Evolutionary conservation across 306 rosid species (phyloP).

Genomic region (Crataegus laevigata): DNA sequence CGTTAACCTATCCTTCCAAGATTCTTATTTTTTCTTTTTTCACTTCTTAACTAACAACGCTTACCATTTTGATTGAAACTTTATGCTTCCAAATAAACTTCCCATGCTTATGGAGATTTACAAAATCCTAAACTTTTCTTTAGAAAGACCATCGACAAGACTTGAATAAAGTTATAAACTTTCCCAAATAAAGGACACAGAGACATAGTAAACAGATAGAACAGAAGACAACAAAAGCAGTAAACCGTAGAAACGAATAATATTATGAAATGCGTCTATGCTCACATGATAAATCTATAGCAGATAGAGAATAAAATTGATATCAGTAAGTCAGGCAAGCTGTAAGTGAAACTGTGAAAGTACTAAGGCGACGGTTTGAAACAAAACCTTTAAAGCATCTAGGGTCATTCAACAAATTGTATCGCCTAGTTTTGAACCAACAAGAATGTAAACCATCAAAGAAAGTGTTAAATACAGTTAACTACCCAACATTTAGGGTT

Average conservation of each 20-base stretch:
- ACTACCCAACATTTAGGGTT: too few species aligned
- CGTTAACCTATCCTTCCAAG: not conserved
- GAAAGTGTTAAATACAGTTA: too few species aligned
- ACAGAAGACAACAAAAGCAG: not conserved
- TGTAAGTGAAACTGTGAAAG: slow-evolving; percentile 2
- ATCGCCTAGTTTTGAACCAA: too few species aligned
- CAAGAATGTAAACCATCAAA: too few species aligned
- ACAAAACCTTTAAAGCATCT: slow-evolving; percentile 27
- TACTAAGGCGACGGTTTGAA: slow-evolving; percentile 20
- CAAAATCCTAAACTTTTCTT: not conserved
- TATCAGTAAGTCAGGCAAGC: slow-evolving; percentile 17
- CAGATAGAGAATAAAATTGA: slow-evolving; percentile 15
- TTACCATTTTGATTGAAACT: not conserved
- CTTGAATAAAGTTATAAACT: not conserved
- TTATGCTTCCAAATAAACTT: not conserved
- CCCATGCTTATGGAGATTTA: not conserved
- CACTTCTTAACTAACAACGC: not conserved
- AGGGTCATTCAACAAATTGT: too few species aligned
- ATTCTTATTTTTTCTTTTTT: too few species aligned
- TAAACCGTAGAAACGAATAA: not conserved
- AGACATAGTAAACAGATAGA: not conserved
- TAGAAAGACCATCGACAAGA: not conserved
- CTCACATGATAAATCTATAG: slow-evolving; percentile 3
- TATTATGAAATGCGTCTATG: not conserved
- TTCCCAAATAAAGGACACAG: not conserved